Conservation (phyloP, 2,329 filamentous ascomycete species). For the Colletotrichum noveboracense region DNA sequence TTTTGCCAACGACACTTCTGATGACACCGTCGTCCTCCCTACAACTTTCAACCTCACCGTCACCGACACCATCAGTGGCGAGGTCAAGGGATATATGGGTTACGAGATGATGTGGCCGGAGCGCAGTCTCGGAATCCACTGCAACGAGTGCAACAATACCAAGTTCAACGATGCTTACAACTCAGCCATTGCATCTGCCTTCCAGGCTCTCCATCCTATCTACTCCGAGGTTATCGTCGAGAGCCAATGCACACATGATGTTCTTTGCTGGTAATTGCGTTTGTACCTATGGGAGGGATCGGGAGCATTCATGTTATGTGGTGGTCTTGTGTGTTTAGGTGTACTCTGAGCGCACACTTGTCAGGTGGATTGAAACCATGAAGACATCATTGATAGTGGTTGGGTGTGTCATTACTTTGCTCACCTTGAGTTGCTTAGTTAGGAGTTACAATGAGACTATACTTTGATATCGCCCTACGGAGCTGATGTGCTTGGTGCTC, state of each 20-base stretch:
- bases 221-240: conserved; percentile 18
- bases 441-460: background rate
- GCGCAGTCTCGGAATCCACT: background rate
- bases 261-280: conserved; percentile 6
- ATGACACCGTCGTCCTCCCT: conserved; percentile 15
- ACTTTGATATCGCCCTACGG: background rate
- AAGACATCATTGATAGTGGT: background rate
- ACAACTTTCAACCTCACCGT: conserved; percentile 11
- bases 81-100: conserved; percentile 15
- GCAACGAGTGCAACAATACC: conserved; percentile 15
- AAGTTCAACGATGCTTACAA: conserved; percentile 16
- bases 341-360: background rate
- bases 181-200: conserved; percentile 13
- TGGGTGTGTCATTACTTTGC: background rate
- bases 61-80: background rate
- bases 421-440: background rate
- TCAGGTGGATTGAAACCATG: background rate
- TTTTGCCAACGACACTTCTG: conserved; percentile 18
- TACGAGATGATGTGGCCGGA: conserved; percentile 11
- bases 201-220: conserved; percentile 13
- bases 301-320: background rate
- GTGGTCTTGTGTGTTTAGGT: background rate
- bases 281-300: background rate
- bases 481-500: background rate
- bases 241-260: conserved; percentile 11